Percentiles rank a stretch among this genome's conserved stretches.
Conservation (phyloP, 257 asterid species). For the Nicotiana undulata region DNA sequence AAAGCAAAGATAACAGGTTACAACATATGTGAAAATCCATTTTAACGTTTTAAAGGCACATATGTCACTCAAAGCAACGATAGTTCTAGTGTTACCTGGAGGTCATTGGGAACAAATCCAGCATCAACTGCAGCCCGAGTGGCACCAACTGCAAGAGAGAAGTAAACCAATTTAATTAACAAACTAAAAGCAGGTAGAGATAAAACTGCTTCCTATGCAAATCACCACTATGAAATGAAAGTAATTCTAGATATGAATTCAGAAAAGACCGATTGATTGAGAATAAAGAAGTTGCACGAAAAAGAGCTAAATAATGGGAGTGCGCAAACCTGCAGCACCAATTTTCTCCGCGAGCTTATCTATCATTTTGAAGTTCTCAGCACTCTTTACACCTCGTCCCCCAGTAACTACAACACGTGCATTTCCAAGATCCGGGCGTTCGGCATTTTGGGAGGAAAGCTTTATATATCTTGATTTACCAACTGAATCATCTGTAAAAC, state of each 20-base stretch:
- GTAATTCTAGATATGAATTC: background rate
- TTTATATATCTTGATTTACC: conserved; percentile 65
- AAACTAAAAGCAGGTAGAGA: background rate
- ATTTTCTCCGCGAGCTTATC: conserved; percentile 94
- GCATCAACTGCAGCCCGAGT: conserved; percentile 99
- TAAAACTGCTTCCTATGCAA: background rate
- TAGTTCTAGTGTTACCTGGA: conserved; percentile 49
- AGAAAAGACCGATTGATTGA: background rate
- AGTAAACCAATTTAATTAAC: background rate
- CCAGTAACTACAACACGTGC: conserved; percentile 84
- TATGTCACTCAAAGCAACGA: background rate
- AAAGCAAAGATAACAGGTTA: background rate
- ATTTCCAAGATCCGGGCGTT: conserved; percentile 88
- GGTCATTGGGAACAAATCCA: conserved; percentile 93
- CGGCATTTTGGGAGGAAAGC: conserved; percentile 71
- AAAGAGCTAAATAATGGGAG: background rate
- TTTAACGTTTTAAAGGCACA: background rate
- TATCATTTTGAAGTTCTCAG: conserved; percentile 83
- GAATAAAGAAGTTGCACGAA: background rate
- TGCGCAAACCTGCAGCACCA: conserved; percentile 87
- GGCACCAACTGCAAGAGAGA: conserved; percentile 62
- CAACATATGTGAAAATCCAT: background rate
- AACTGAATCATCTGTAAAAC: conserved; percentile 50
- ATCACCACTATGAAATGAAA: background rate
- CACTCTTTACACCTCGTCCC: conserved; percentile 91